phyloP scores from a whole-genome alignment of 129 eudicot genomes.

The Centella asiatica region DNA sequence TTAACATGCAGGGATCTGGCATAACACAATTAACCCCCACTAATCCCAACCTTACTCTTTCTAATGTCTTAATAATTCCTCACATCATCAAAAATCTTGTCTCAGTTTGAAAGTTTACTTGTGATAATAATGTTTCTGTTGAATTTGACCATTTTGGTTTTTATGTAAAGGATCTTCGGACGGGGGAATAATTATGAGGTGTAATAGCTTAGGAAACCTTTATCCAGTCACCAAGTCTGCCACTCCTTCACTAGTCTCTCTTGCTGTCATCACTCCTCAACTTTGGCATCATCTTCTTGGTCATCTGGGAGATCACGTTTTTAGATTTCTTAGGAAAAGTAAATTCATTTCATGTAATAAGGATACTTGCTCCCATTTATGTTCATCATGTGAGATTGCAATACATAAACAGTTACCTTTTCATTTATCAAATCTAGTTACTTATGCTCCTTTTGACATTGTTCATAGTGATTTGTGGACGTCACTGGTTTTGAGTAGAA shows the following conservation, averaged over 20 bases:
- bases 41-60: no score
- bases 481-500: not conserved
- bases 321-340: not conserved
- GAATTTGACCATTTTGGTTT: not conserved
- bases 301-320: not conserved
- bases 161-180: not conserved
- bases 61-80: not conserved
- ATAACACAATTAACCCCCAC: no score
- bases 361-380: not conserved
- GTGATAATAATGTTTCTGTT: not conserved
- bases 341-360: not conserved
- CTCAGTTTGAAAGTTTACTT: no score
- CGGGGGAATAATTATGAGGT: not conserved
- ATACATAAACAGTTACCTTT: not conserved
- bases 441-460: not conserved
- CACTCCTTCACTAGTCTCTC: not conserved
- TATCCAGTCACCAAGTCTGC: not conserved
- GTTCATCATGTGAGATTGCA: not conserved
- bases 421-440: not conserved
- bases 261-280: not conserved
- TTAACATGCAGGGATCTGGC: no score
- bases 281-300: constrained; percentile 1
- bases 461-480: not conserved
- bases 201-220: not conserved
- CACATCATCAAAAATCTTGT: no score